Evolutionary conservation across 352 stramenopile species (phyloP), one percentile per base, ranked within the genome.

Genomic region (Phytophthora macrochlamydospora): DNA sequence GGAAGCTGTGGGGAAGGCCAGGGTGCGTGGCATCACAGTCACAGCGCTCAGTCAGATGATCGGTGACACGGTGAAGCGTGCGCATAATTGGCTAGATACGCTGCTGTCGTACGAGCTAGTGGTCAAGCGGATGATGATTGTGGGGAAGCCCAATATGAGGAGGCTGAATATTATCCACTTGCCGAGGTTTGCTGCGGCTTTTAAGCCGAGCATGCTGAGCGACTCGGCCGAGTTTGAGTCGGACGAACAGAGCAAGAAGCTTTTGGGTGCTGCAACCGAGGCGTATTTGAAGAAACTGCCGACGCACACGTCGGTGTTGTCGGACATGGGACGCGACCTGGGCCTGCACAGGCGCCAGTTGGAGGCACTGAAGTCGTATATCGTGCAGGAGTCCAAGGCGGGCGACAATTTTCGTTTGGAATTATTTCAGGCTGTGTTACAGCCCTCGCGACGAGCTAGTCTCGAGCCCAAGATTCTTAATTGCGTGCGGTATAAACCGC

Each of bases 101-200:
- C 69, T 94, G 2, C 76, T 94, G 11, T 94, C 86, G 51, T 90
- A 92, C 66, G 76, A 75, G 31, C 56, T 94, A 29, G 83, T 94
- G 37, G 79, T 93, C 42, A 94, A 94, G 73, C 69, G 86, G 65
- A 91, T 93, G 75, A 83, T 94, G 76, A 91, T 94, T 58, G 84
- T 92, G 40, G 62, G 73, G 2, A 71, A 69, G 18, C 84, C 84
- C 32, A 54, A 57, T 0, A 92, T 92, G 79, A 66, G 81, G 0
- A 81, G 84, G 4, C 65, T 94, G 45, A 94, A 94, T 49, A 93
- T 94, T 29, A 76, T 94, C 49, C 86, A 94, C 55, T 52, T 94
- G 51, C 86, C 86, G 42, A 76, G 86, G 8, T 94, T 94, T 51
- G 84, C 84, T 0, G 56, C 52, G 2, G 65, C 75, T 12, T 94